phyloP scores from a whole-genome alignment of 495 filamentous ascomycete genomes.

The Neurospora sp. region DNA sequence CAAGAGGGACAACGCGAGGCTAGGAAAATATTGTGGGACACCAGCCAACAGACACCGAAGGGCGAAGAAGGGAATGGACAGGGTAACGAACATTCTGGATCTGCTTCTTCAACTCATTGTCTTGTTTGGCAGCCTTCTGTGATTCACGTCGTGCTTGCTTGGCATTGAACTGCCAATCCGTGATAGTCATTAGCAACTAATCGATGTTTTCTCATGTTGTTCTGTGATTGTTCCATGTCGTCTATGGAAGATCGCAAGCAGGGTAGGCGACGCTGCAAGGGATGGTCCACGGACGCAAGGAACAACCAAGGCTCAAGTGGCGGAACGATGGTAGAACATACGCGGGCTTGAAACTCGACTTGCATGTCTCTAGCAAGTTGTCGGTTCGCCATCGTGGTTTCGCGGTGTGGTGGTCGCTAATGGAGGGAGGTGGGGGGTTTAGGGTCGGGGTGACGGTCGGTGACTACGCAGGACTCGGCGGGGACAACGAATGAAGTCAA shows the following conservation, averaged over 20 bases:
- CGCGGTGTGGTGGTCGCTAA: background rate
- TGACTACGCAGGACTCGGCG: background rate
- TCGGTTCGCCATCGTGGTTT: constrained; percentile 36
- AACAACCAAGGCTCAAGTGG: background rate
- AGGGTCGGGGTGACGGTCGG: constrained; percentile 4
- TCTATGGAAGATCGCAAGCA: background rate
- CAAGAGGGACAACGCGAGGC: background rate
- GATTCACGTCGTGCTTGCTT: constrained; percentile 77
- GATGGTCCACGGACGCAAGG: background rate
- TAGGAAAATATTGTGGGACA: background rate
- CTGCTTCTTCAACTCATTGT: constrained; percentile 70
- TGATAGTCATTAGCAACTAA: background rate
- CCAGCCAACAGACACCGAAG: background rate
- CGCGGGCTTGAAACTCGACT: constrained; percentile 41
- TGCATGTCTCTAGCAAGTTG: constrained; percentile 43
- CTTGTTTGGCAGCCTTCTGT: constrained; percentile 72
- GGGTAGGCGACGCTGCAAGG: background rate
- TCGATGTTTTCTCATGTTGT: background rate
- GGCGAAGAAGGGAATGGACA: background rate
- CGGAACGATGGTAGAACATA: constrained; percentile 14
- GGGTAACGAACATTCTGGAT: constrained; percentile 55
- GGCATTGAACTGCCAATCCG: constrained; percentile 56
- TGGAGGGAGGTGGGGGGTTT: constrained; percentile 1
- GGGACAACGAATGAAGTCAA: background rate
- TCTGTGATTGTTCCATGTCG: background rate